These are phyloP conservation scores for Leucosporidium scottii DNA, from an alignment of 768 basidiomycete species.

Conservation along the genomic window DNA sequence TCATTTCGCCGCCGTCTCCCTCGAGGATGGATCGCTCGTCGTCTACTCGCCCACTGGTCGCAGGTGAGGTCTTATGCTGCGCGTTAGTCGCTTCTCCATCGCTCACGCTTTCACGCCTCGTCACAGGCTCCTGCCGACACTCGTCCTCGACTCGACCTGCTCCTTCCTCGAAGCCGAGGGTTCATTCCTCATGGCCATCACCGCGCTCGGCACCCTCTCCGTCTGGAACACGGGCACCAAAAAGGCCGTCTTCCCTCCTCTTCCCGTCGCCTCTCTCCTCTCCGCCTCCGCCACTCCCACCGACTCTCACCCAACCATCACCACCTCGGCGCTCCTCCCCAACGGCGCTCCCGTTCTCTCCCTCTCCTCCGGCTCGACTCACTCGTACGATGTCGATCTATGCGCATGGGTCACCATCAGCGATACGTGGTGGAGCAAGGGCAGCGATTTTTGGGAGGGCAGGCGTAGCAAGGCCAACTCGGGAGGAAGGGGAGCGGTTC, in stretches of 20 bases:
- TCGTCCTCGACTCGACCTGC: slow-evolving; percentile 65
- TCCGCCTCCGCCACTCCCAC: slow-evolving; percentile 49
- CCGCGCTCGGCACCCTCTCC: slow-evolving; percentile 61
- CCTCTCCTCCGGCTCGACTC: slow-evolving; percentile 67
- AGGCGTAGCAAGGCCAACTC: slow-evolving; percentile 40
- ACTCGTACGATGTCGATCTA: slow-evolving; percentile 67
- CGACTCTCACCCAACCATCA: slow-evolving; percentile 45
- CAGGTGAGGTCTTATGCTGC: slow-evolving; percentile 50
- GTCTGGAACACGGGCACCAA: slow-evolving; percentile 54
- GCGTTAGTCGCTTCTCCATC: too few species aligned
- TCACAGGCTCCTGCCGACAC: slow-evolving; percentile 64
- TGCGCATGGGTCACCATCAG: slow-evolving; percentile 65
- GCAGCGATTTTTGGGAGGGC: slow-evolving; percentile 75
- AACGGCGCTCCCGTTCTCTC: slow-evolving; percentile 73
- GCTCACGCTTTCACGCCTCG: not conserved
- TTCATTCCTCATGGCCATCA: slow-evolving; percentile 62
- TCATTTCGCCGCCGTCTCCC: slow-evolving; percentile 65
- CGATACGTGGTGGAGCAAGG: slow-evolving; percentile 76
- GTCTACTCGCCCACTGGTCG: slow-evolving; percentile 80
- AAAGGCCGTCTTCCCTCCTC: slow-evolving; percentile 57
- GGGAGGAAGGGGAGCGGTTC: slow-evolving; percentile 16
- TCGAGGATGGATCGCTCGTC: slow-evolving; percentile 69
- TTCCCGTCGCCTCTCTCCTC: slow-evolving; percentile 58
- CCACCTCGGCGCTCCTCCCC: slow-evolving; percentile 60
- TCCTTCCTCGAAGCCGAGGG: slow-evolving; percentile 62